Base-by-base conservation (phyloP, 768 basidiomycete species). In the Lactarius sanguifluus region DNA sequence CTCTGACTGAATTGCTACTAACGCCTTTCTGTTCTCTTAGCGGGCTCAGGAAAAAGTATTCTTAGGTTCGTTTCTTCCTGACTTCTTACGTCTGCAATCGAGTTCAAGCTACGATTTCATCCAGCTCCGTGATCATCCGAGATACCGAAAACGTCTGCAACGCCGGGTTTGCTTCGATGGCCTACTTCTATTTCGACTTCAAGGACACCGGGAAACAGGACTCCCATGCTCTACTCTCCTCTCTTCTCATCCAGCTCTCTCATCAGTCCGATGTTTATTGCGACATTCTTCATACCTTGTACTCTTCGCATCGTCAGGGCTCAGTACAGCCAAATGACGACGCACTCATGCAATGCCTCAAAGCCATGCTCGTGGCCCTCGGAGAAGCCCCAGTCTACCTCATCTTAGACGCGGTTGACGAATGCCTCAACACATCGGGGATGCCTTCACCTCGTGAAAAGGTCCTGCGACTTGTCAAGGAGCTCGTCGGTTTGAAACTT, bases 41-140 rank as follows among this genome's bases (percentile, higher is more conserved):
- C 58, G n/a, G 64, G 64, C 18, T 64, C 64, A 1, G 64, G 64
- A 0, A 64, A 64, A 20, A 64, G n/a, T 59, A 36, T 59, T 16
- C 57, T 64, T 0, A 47, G 43, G 64, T 64, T 13, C 1, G 43
- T 57, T n/a, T 8, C n/a, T 7, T 0, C 2, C 18, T 13, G 2
- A 40, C 1, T 6, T 2, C 10, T 9, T 3, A 0, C n/a, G 8
- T 8, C 1, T 2, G 2, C 5, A 10, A 2, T 50, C 16, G 18
- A 8, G 5, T 7, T 50, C 3, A 59, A 3, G 20, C 3, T 23
- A 18, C 5, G 0, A 3, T 20, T 5, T 41, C 18, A 6, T 2
- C 8, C 13, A 64, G 64, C 25, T 59, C 64, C 1, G 50, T 58
- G 16, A 40, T 64, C 45, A 59, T 64, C 28, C 41, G 41, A 3